A percentile compares a stretch with the other conserved stretches of the same genome.
These are phyloP conservation scores for Moelleriella libera DNA, from an alignment of 2,329 filamentous ascomycete species.

Conservation along the genomic window DNA sequence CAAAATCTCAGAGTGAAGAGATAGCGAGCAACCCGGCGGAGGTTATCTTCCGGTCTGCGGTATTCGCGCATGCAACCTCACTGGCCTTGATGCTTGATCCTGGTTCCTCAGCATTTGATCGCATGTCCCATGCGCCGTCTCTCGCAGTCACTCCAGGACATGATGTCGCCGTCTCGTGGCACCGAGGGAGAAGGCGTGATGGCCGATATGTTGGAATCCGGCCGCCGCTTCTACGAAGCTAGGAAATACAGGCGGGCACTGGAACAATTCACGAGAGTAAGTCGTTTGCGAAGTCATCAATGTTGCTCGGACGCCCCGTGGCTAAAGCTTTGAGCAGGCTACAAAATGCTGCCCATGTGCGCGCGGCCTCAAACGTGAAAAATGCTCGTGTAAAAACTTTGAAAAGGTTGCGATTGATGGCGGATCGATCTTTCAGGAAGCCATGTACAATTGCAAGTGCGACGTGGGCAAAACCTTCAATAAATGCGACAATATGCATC, in stretches of 20 bases:
- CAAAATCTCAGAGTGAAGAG: background rate
- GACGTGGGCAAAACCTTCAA: slow-evolving; percentile 20
- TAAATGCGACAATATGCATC: slow-evolving; percentile 21
- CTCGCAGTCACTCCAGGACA: slow-evolving; percentile 4
- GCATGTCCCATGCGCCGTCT: slow-evolving; percentile 3
- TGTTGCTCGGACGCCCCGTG: background rate
- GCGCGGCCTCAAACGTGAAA: slow-evolving; percentile 17
- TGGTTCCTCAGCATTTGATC: background rate
- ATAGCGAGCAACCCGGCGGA: background rate
- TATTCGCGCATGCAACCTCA: background rate
- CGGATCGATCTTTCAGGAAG: slow-evolving; percentile 25
- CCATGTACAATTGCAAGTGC: slow-evolving; percentile 24
- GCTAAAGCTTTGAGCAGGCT: slow-evolving; percentile 11
- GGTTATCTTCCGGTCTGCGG: background rate
- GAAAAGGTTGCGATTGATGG: slow-evolving; percentile 16
- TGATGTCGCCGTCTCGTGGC: slow-evolving; percentile 5
- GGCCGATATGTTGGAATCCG: slow-evolving; percentile 13
- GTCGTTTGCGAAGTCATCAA: background rate
- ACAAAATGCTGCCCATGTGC: slow-evolving; percentile 21
- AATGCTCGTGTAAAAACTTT: slow-evolving; percentile 25
- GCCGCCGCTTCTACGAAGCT: slow-evolving; percentile 17
- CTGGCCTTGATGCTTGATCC: background rate
- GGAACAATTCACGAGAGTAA: slow-evolving; percentile 21
- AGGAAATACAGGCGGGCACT: slow-evolving; percentile 20
- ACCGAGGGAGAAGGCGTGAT: slow-evolving; percentile 1